These are phyloP conservation scores for Neurospora sp. DNA, from an alignment of 495 filamentous ascomycete species.

Conservation along the genomic window DNA sequence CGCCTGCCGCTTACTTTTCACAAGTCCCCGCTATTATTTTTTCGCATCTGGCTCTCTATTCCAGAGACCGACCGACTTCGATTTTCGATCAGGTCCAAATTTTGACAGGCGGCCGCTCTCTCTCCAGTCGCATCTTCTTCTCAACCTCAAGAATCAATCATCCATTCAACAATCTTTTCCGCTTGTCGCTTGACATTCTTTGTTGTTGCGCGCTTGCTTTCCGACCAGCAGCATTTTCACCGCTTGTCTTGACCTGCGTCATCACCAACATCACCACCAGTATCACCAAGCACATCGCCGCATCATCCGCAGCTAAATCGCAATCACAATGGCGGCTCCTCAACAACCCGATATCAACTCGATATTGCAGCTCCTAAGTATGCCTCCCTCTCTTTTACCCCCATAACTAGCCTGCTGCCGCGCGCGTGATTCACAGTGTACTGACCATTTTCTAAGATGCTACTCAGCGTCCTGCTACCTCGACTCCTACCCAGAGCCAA, in stretches of 20 bases:
- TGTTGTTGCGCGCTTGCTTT: not conserved
- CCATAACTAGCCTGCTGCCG: not conserved
- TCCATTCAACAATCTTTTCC: not conserved
- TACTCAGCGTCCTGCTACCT: constrained; percentile 19
- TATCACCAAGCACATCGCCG: not conserved
- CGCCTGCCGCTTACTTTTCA: not conserved
- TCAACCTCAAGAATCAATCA: not conserved
- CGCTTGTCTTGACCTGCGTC: not conserved
- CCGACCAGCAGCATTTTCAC: not conserved
- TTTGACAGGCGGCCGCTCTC: not conserved
- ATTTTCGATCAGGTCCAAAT: not conserved
- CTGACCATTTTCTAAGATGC: constrained; percentile 8
- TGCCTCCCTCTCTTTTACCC: not conserved
- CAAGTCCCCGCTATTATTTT: not conserved
- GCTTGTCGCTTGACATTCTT: not conserved
- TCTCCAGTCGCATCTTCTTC: not conserved
- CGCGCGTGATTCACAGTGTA: not conserved
- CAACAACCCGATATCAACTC: constrained; percentile 19
- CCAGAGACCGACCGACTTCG: not conserved
- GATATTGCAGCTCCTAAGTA: constrained; percentile 17
- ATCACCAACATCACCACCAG: not conserved
- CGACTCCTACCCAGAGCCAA: constrained; percentile 35
- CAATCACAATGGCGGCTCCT: constrained; percentile 18
- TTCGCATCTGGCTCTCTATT: not conserved
- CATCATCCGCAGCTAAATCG: not conserved